A percentile compares a stretch with the other conserved stretches of the same genome.
These are phyloP conservation scores for Ascobolus immersus DNA, from an alignment of 495 filamentous ascomycete genomes.

Conservation along the genomic window DNA sequence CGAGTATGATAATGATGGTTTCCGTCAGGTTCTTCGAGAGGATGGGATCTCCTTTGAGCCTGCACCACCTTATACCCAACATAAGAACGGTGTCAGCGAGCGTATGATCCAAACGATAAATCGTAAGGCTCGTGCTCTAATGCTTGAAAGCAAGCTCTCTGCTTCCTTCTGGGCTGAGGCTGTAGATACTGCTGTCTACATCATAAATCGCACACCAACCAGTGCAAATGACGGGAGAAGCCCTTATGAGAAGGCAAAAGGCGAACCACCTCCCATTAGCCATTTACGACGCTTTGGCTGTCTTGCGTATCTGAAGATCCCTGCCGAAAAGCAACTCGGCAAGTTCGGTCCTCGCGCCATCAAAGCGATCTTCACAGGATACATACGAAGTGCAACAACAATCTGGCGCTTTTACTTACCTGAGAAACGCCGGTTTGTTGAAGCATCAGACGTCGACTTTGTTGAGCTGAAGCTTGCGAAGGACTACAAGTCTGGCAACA, in stretches of 20 bases:
- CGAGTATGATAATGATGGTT: slow-evolving; percentile 3
- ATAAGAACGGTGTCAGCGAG: slow-evolving; percentile 4
- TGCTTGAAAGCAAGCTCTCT: background rate
- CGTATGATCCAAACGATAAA: slow-evolving; percentile 3
- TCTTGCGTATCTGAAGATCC: background rate
- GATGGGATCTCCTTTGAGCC: slow-evolving; percentile 1
- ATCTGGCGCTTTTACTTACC: slow-evolving; percentile 3
- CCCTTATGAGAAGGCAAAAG: background rate
- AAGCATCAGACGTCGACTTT: background rate
- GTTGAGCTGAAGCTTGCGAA: background rate
- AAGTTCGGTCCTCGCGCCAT: background rate
- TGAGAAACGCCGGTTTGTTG: too few species aligned
- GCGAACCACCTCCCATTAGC: background rate
- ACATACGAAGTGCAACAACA: background rate
- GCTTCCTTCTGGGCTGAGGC: slow-evolving; percentile 1
- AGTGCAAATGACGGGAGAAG: background rate
- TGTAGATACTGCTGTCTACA: slow-evolving; percentile 1
- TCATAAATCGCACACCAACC: background rate
- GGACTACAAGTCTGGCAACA: background rate
- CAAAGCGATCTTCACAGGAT: background rate
- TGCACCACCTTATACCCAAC: background rate
- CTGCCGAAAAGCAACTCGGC: background rate
- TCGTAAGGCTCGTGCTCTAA: slow-evolving; percentile 1
- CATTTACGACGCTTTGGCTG: slow-evolving; percentile 1
- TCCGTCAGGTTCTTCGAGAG: background rate